phyloP scores from a whole-genome alignment of 306 rosid species.

The Cucumis cinereus region DNA sequence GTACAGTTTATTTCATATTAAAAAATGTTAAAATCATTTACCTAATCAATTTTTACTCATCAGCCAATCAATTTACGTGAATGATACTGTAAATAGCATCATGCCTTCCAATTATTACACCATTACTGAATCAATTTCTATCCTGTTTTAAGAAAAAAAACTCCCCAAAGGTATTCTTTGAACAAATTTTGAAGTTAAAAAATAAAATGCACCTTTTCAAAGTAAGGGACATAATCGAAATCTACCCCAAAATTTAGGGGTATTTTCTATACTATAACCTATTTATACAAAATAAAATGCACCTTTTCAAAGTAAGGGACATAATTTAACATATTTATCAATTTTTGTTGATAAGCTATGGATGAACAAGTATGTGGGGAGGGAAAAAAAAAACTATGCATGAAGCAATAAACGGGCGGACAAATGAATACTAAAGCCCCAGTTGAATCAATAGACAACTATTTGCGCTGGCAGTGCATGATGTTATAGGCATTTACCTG shows the following conservation, averaged over 20 bases:
- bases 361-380: not conserved
- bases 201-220: too few relatives aligned
- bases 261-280: not conserved
- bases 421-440: not conserved
- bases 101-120: not conserved
- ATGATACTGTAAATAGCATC: too few relatives aligned
- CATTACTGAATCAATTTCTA: too few relatives aligned
- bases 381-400: not conserved
- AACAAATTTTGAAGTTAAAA: too few relatives aligned
- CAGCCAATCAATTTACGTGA: too few relatives aligned
- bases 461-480: not conserved
- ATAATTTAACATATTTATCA: too few relatives aligned
- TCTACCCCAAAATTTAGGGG: not conserved
- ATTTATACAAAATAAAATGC: not conserved
- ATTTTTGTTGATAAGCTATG: not conserved
- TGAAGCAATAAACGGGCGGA: constrained; percentile 11
- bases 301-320: too few relatives aligned
- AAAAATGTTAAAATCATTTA: too few relatives aligned
- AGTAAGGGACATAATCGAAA: too few relatives aligned
- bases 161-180: too few relatives aligned
- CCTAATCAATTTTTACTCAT: not conserved
- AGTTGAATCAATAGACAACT: not conserved
- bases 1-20: too few relatives aligned
- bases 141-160: not conserved
- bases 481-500: constrained; percentile 40